A percentile compares a stretch with the other conserved stretches of the same genome.
phyloP scores from a whole-genome alignment of 2,329 filamentous ascomycete genomes.

The Magnaporthales sp. region DNA sequence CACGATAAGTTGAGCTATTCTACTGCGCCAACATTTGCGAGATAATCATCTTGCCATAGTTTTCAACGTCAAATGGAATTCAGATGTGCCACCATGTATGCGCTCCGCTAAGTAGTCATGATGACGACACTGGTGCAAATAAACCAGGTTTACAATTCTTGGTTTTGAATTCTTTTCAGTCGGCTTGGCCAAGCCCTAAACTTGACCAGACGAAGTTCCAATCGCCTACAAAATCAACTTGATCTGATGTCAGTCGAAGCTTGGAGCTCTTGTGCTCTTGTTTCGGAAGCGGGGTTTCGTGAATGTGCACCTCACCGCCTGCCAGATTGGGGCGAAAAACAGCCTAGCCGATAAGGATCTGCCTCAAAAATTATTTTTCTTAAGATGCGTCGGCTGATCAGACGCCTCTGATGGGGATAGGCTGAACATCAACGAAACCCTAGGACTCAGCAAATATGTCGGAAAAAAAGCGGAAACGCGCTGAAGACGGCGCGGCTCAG shows the following conservation, averaged over 20 bases:
- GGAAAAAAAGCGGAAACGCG: slow-evolving; percentile 45
- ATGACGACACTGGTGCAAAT: background rate
- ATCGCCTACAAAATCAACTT: background rate
- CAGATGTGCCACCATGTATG: background rate
- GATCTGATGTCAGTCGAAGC: background rate
- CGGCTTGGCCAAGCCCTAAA: background rate
- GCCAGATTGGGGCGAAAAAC: background rate
- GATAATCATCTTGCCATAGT: slow-evolving; percentile 1
- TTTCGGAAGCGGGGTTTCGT: background rate
- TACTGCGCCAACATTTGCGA: slow-evolving; percentile 1
- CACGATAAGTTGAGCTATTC: slow-evolving; percentile 1
- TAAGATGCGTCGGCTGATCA: background rate
- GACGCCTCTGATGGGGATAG: background rate
- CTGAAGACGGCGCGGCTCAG: slow-evolving; percentile 25
- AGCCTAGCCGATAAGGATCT: background rate
- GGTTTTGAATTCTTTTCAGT: background rate
- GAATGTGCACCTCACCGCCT: background rate
- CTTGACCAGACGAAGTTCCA: background rate
- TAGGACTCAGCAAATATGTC: background rate
- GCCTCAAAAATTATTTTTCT: background rate
- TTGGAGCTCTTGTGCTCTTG: background rate
- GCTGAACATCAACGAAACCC: background rate
- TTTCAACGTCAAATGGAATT: background rate
- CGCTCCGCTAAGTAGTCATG: background rate
- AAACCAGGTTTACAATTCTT: background rate